Evolutionary conservation across 1,139 yeast species (phyloP).

Genomic region (Lodderomyces metapsilosis): DNA sequence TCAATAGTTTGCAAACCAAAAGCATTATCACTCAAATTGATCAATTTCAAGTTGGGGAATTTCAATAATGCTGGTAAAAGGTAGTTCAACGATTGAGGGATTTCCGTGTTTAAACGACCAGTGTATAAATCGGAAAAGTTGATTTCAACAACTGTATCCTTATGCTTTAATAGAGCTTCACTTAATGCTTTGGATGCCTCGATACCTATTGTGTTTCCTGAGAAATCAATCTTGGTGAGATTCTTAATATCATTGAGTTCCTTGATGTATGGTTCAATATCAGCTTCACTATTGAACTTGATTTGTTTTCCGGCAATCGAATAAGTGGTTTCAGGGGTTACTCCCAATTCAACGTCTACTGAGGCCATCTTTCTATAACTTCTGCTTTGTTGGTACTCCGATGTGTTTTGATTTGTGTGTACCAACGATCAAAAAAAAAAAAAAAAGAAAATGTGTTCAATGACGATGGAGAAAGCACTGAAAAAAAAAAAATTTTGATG

Average conservation of each 20-base stretch:
- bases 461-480: constrained; percentile 4
- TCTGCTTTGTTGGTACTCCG: constrained; percentile 3
- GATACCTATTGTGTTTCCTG: constrained; percentile 93
- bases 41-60: constrained; percentile 65
- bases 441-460: neutral
- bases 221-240: constrained; percentile 67
- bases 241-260: constrained; percentile 42
- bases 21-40: constrained; percentile 92
- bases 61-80: constrained; percentile 71
- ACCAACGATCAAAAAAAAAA: constrained; percentile 2
- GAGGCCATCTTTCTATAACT: constrained; percentile 18
- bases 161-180: constrained; percentile 50
- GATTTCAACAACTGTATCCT: constrained; percentile 57
- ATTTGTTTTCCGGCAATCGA: constrained; percentile 76
- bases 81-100: constrained; percentile 75
- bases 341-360: constrained; percentile 28
- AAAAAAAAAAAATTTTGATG: constrained; percentile 6
- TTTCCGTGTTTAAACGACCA: constrained; percentile 91
- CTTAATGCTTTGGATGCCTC: constrained; percentile 80
- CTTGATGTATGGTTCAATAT: constrained; percentile 63
- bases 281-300: constrained; percentile 72
- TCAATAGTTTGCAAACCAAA: constrained; percentile 94
- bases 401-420: neutral
- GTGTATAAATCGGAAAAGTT: constrained; percentile 92
- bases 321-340: constrained; percentile 32